A percentile compares a stretch with the other conserved stretches of the same genome.
Conservation (phyloP, 805 yeast genomes). For the Yarrowia sp. region DNA sequence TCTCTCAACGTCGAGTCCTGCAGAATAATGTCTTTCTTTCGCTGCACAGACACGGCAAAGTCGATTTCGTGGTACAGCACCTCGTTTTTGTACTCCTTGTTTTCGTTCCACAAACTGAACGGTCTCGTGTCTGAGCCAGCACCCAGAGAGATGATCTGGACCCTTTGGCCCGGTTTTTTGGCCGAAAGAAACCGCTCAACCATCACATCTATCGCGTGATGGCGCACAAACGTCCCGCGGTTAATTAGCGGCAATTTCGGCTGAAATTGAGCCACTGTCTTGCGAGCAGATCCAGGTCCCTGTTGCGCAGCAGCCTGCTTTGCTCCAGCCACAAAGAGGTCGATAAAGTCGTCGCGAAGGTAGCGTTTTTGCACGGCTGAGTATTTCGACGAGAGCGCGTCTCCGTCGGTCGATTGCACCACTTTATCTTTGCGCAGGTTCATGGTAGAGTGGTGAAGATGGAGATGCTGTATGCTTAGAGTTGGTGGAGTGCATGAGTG, state of each 20-base stretch:
- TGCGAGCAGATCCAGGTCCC: constrained; percentile 18
- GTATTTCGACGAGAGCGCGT: constrained; percentile 53
- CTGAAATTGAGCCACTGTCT: constrained; percentile 25
- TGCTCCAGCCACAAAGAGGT: constrained; percentile 30
- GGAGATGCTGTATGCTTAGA: no score
- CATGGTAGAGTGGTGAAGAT: neutral
- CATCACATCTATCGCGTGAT: constrained; percentile 44
- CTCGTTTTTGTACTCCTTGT: constrained; percentile 28
- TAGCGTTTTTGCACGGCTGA: constrained; percentile 48
- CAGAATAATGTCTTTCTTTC: constrained; percentile 51
- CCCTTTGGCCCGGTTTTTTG: constrained; percentile 27
- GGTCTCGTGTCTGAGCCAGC: constrained; percentile 77
- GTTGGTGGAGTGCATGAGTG: constrained; percentile 11
- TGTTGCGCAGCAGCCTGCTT: constrained; percentile 10
- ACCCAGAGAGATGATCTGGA: constrained; percentile 64
- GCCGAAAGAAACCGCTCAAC: constrained; percentile 40
- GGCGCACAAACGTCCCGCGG: constrained; percentile 57
- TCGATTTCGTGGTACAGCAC: constrained; percentile 60
- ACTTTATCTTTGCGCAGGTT: constrained; percentile 41
- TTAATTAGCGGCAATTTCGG: constrained; percentile 58
- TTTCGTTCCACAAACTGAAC: constrained; percentile 45
- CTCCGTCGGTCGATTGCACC: constrained; percentile 56
- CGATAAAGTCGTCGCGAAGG: constrained; percentile 43
- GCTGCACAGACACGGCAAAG: constrained; percentile 51
- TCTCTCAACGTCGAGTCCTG: constrained; percentile 36